Conservation (phyloP, 176 grass and related monocot genomes). For the Avena insularis region DNA sequence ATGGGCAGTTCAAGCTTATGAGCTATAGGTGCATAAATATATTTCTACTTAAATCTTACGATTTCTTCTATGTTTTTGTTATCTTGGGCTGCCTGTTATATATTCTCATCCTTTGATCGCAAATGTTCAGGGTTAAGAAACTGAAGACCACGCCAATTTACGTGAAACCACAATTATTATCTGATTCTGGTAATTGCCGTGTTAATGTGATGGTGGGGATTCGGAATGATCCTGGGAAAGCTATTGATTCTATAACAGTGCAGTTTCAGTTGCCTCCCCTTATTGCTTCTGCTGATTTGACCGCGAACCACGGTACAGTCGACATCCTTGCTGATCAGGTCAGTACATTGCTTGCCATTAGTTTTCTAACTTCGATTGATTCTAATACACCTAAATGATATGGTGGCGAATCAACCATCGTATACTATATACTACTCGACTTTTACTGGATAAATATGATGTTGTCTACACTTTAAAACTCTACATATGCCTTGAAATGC, state of each 20-base stretch:
- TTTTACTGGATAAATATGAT: neutral
- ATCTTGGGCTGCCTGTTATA: neutral
- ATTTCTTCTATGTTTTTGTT: slow-evolving; percentile 17
- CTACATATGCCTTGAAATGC: neutral
- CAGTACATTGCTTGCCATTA: slow-evolving; percentile 28
- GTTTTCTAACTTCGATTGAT: neutral
- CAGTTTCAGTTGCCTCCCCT: slow-evolving; percentile 79
- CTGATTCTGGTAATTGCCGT: slow-evolving; percentile 84
- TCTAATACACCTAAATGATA: neutral
- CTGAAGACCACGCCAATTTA: slow-evolving; percentile 89
- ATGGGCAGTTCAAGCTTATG: slow-evolving; percentile 92
- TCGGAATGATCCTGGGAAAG: slow-evolving; percentile 91
- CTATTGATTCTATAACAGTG: slow-evolving; percentile 90
- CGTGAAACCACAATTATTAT: slow-evolving; percentile 88
- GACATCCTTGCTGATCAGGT: slow-evolving; percentile 91
- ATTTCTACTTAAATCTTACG: neutral
- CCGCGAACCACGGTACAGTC: slow-evolving; percentile 83
- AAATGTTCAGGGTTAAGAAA: slow-evolving; percentile 69
- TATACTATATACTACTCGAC: neutral
- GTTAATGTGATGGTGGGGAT: slow-evolving; percentile 85
- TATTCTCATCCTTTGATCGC: slow-evolving; percentile 31
- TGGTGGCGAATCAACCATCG: neutral
- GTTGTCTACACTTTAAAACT: neutral
- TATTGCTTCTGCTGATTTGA: slow-evolving; percentile 92
- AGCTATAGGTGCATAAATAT: slow-evolving; percentile 70